Evolutionary conservation across 495 filamentous ascomycete genomes (phyloP).

Genomic region (Trichoderma asperelloides): DNA sequence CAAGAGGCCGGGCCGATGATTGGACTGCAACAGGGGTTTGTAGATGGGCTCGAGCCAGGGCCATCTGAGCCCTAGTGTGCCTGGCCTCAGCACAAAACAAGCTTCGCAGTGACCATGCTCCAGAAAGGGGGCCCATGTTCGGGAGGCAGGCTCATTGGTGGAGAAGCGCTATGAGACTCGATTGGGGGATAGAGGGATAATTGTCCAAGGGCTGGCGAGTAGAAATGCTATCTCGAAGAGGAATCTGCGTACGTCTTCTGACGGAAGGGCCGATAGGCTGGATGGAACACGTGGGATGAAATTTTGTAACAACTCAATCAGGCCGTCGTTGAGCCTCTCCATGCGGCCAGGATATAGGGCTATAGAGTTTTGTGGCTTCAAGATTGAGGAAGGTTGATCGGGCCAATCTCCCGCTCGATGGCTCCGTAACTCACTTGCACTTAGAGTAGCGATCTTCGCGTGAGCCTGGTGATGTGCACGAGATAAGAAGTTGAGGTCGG

Average conservation of each 20-base stretch:
- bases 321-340: background rate
- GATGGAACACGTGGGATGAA: slow-evolving; percentile 6
- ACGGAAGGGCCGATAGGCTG: slow-evolving; percentile 7
- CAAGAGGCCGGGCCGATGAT: background rate
- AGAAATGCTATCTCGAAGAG: slow-evolving; percentile 5
- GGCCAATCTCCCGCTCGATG: background rate
- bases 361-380: background rate
- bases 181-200: slow-evolving; percentile 1
- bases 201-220: background rate
- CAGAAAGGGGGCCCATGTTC: background rate
- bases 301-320: background rate
- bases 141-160: background rate
- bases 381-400: background rate
- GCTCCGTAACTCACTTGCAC: background rate
- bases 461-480: background rate
- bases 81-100: background rate
- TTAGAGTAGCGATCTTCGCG: background rate
- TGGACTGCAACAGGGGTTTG: background rate
- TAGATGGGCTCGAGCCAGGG: background rate
- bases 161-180: background rate
- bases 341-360: background rate
- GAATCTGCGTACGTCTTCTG: slow-evolving; percentile 4
- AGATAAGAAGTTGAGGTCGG: background rate
- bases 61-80: background rate
- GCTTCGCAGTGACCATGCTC: background rate